These are phyloP conservation scores for Monsonia emarginata DNA, from an alignment of 441 rosid species.

Conservation along the genomic window DNA sequence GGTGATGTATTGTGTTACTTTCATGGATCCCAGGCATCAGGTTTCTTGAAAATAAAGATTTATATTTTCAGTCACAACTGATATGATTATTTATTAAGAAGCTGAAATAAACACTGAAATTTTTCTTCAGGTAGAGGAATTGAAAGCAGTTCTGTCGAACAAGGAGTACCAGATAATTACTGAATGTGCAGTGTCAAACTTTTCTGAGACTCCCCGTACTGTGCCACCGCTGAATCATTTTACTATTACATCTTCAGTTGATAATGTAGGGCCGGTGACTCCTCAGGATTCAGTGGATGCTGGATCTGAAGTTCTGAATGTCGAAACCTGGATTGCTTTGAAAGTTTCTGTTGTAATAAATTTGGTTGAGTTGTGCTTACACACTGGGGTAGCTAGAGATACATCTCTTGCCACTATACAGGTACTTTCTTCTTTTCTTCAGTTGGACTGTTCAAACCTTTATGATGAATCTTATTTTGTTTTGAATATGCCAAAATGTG, in stretches of 20 bases:
- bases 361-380: conserved; percentile 68
- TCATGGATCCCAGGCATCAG: conserved; percentile 2
- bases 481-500: neutral
- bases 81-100: neutral
- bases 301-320: conserved; percentile 28
- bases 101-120: conserved; percentile 9
- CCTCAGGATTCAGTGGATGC: conserved; percentile 31
- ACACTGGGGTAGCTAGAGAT: conserved; percentile 62
- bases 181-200: conserved; percentile 82
- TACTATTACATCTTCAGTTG: conserved; percentile 36
- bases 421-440: conserved; percentile 31
- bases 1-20: conserved; percentile 38
- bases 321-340: conserved; percentile 52
- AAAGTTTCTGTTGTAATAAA: conserved; percentile 64
- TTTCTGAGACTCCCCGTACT: conserved; percentile 68
- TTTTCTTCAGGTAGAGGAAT: conserved; percentile 62
- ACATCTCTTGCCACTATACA: conserved; percentile 74
- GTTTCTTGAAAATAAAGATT: neutral
- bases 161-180: conserved; percentile 83
- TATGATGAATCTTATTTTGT: neutral
- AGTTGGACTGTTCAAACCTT: neutral
- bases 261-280: conserved; percentile 33
- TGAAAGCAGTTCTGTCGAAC: conserved; percentile 74
- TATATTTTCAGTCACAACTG: neutral
- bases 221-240: conserved; percentile 49